Conservation (phyloP, 257 asterid genomes). For the Petunia axillaris region DNA sequence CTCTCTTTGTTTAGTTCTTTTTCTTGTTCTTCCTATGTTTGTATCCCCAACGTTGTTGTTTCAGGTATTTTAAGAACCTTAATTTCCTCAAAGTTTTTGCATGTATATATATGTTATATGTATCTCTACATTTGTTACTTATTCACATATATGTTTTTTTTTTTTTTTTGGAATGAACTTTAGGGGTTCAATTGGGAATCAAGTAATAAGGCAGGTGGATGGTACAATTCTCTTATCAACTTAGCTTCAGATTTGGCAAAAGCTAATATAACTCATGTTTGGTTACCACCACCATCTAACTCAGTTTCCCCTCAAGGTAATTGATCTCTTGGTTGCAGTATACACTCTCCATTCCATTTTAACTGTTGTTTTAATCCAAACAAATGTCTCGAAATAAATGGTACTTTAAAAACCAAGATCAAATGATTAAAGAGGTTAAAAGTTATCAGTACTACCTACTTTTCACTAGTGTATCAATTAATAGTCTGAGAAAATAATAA, state of each 20-base stretch:
- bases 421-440: too few relatives aligned
- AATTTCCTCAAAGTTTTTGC: too few relatives aligned
- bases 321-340: neutral
- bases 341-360: neutral
- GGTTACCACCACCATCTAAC: conserved; percentile 91
- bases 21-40: conserved; percentile 31
- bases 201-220: conserved; percentile 53
- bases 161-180: neutral
- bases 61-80: conserved; percentile 47
- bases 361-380: neutral
- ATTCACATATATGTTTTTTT: neutral
- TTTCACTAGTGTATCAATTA: too few relatives aligned
- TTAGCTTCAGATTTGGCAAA: conserved; percentile 54
- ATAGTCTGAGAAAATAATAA: too few relatives aligned
- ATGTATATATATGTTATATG: neutral
- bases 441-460: too few relatives aligned
- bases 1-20: conserved; percentile 27
- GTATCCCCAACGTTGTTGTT: conserved; percentile 47
- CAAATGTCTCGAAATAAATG: too few relatives aligned
- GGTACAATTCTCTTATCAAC: conserved; percentile 61
- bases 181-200: conserved; percentile 84
- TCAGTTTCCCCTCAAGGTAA: conserved; percentile 65
- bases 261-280: conserved; percentile 83
- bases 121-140: neutral
- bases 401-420: neutral